Evolutionary conservation across 2,329 filamentous ascomycete genomes (phyloP).

Genomic region (Daldinia sp.): DNA sequence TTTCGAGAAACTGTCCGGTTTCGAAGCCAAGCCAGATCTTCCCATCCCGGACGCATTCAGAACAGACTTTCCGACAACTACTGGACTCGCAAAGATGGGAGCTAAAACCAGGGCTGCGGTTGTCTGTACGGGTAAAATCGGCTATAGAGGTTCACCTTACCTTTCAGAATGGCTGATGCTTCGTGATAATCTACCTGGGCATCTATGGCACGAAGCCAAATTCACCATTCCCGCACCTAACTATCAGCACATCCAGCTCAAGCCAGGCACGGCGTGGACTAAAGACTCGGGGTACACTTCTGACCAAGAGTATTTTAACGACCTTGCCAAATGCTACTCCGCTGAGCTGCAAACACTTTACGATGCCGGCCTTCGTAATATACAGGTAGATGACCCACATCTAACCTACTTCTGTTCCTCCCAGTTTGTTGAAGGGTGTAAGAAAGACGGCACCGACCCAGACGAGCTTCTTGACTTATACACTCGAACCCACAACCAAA

Average conservation of each 20-base stretch:
- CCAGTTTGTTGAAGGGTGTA: slow-evolving; percentile 67
- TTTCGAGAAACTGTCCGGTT: slow-evolving; percentile 61
- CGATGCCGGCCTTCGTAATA: slow-evolving; percentile 63
- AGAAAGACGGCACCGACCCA: slow-evolving; percentile 65
- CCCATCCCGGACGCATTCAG: slow-evolving; percentile 73
- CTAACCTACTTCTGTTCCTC: slow-evolving; percentile 69
- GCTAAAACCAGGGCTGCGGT: slow-evolving; percentile 53
- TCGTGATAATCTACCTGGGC: slow-evolving; percentile 59
- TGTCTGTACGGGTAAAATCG: slow-evolving; percentile 54
- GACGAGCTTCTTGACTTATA: slow-evolving; percentile 69
- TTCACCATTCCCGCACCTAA: slow-evolving; percentile 71
- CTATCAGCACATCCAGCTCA: slow-evolving; percentile 74
- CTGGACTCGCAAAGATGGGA: slow-evolving; percentile 54
- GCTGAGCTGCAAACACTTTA: slow-evolving; percentile 65
- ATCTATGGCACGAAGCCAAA: slow-evolving; percentile 71
- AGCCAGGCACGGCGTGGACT: slow-evolving; percentile 63
- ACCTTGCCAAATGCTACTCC: slow-evolving; percentile 66
- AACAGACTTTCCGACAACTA: slow-evolving; percentile 58
- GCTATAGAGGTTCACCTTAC: slow-evolving; percentile 57
- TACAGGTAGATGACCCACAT: slow-evolving; percentile 69
- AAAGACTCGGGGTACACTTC: slow-evolving; percentile 61
- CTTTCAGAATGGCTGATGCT: slow-evolving; percentile 56
- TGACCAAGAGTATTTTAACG: slow-evolving; percentile 65
- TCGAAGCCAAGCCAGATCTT: slow-evolving; percentile 66
- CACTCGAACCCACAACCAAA: slow-evolving; percentile 71